Base-by-base conservation (phyloP, 768 basidiomycete species). In the Sistotremastrum suecicum region DNA sequence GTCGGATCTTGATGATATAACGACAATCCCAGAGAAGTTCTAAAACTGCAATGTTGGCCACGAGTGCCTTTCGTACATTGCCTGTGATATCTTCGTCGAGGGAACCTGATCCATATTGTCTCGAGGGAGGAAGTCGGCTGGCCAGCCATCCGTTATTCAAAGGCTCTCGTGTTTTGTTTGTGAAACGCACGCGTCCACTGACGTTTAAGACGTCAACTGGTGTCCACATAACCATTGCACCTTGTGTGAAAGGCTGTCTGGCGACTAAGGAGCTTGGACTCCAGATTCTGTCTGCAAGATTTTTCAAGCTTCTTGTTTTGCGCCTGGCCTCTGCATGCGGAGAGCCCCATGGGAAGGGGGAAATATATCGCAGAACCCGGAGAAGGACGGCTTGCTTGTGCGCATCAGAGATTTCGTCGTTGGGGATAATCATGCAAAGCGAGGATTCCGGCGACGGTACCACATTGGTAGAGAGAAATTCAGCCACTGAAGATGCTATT, bases 311-410 rank as follows among this genome's bases (percentile, higher is more conserved):
- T 5, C 46, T 50, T 37, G 55, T 58, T 6, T 74, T 69, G 34
- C 86, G 70, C 48, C 70, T 61, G 2, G 69, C 75, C 51, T 85
- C 78, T 2, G 85, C 74, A 5, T 66, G 70, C 11, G 70, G 54
- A 41, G 76, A 75, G 4, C 87, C 87, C 87, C 87, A 90, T 2
- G 83, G 80, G 36, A 72, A 65, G 39, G 75, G 78, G 0, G 86
- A 88, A 37, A 78, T 63, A 53, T 77, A 82, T 9, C 84, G 83
- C 43, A 86, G 63, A 31, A 80, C 58, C 12, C 66, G 63, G 5
- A 62, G 56, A 12, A 67, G 20, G 20, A 20, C 20, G 20, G 20
- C 20, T 20, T 20, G 20, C 20, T 20, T 20, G 20, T 20, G 20
- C 20, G 20, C 20, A 20, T 20, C 20, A 20, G 20, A 20, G 20